phyloP scores from a whole-genome alignment of 2,329 filamentous ascomycete genomes.

The Cladophialophora bantiana region DNA sequence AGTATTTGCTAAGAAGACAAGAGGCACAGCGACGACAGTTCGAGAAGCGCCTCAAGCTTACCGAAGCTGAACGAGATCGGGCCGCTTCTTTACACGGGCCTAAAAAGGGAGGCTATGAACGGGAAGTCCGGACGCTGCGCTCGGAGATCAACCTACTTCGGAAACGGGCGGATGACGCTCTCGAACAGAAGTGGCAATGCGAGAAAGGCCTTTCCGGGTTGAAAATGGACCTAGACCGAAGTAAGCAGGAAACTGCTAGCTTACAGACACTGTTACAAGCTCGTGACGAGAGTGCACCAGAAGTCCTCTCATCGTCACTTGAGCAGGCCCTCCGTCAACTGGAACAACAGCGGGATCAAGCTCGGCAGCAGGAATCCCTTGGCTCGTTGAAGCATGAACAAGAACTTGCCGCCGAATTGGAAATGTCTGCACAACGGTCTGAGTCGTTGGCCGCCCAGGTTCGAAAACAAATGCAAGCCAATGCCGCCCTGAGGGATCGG shows the following conservation, averaged over 20 bases:
- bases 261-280: constrained; percentile 79
- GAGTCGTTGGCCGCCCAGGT: constrained; percentile 82
- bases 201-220: constrained; percentile 87
- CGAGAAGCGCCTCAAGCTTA: constrained; percentile 75
- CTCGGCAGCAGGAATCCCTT: constrained; percentile 62
- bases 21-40: constrained; percentile 84
- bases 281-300: constrained; percentile 79
- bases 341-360: constrained; percentile 70
- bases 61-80: constrained; percentile 80
- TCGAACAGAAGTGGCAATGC: constrained; percentile 95
- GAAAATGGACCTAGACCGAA: constrained; percentile 96
- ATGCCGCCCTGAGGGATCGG: constrained; percentile 75
- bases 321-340: constrained; percentile 77
- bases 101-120: constrained; percentile 79
- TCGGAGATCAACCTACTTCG: constrained; percentile 85
- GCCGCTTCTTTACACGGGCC: constrained; percentile 67
- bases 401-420: constrained; percentile 72
- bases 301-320: constrained; percentile 67
- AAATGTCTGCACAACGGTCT: constrained; percentile 75
- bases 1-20: constrained; percentile 83
- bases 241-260: constrained; percentile 89
- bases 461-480: constrained; percentile 78
- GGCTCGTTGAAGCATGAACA: constrained; percentile 75
- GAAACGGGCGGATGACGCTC: constrained; percentile 86
- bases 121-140: constrained; percentile 78